Evolutionary conservation across 768 basidiomycete genomes (phyloP).

Genomic region (Tricholomella constricta): DNA sequence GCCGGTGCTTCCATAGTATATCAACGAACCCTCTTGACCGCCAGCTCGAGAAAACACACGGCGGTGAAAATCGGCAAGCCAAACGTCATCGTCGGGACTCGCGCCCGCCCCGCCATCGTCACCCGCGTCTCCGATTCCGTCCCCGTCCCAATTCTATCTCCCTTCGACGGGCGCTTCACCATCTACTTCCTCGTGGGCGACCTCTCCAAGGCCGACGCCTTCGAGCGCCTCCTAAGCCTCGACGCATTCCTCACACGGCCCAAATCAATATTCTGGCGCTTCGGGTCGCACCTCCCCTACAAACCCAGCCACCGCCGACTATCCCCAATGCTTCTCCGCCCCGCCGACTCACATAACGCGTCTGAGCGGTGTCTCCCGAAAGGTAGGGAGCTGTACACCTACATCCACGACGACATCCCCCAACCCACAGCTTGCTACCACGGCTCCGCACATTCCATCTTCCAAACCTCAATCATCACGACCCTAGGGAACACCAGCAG

Average conservation of each 20-base stretch:
- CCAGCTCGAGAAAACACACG: slow-evolving; percentile 3
- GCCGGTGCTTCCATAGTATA: slow-evolving; percentile 18
- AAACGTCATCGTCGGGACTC: slow-evolving; percentile 8
- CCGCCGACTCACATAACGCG: background rate
- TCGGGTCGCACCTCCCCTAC: slow-evolving; percentile 1
- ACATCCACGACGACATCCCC: slow-evolving; percentile 17
- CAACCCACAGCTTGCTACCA: slow-evolving; percentile 15
- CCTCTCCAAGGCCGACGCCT: slow-evolving; percentile 6
- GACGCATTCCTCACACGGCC: slow-evolving; percentile 8
- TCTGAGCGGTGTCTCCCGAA: slow-evolving; percentile 1
- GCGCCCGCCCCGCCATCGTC: slow-evolving; percentile 13
- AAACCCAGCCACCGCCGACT: slow-evolving; percentile 5
- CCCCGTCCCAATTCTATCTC: slow-evolving; percentile 10
- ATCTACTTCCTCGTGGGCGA: slow-evolving; percentile 17
- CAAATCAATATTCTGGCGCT: slow-evolving; percentile 13
- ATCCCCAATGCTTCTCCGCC: background rate
- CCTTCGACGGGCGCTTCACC: slow-evolving; percentile 17
- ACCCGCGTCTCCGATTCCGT: slow-evolving; percentile 17
- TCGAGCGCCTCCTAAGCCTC: slow-evolving; percentile 10
- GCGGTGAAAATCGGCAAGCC: slow-evolving; percentile 16
- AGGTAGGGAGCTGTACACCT: slow-evolving; percentile 13
- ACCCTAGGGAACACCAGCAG: slow-evolving; percentile 10
- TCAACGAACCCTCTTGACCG: slow-evolving; percentile 12
- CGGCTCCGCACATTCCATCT: slow-evolving; percentile 12
- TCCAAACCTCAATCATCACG: slow-evolving; percentile 14